Percentiles rank a stretch among this genome's conserved stretches.
These are phyloP conservation scores for Cerrena zonata DNA, from an alignment of 1,284 basidiomycete species.

Conservation along the genomic window DNA sequence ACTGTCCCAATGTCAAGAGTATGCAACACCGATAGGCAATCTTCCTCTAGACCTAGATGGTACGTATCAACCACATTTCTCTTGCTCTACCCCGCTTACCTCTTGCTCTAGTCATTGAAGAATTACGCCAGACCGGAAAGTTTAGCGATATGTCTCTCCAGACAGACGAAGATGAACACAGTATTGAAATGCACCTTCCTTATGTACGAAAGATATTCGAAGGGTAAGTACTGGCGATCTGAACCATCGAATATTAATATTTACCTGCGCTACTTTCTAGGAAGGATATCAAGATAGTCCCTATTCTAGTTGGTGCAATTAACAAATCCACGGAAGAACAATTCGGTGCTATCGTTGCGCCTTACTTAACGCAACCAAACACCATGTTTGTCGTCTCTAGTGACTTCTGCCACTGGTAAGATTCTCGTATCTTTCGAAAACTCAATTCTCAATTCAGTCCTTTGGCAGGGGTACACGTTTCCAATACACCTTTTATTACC, in stretches of 20 bases:
- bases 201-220: constrained; percentile 86
- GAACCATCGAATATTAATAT: neutral
- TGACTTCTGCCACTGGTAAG: constrained; percentile 97
- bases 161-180: constrained; percentile 92
- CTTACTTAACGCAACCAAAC: constrained; percentile 69
- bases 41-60: constrained; percentile 76
- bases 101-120: constrained; percentile 51
- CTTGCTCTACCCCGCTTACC: neutral
- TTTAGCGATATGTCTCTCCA: constrained; percentile 66
- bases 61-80: constrained; percentile 34
- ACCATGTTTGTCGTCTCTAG: constrained; percentile 90
- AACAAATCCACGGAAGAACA: constrained; percentile 50
- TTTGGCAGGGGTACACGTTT: constrained; percentile 91
- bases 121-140: constrained; percentile 62
- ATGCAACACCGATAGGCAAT: constrained; percentile 83
- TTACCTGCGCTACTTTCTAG: too few species aligned
- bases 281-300: constrained; percentile 75
- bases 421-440: neutral
- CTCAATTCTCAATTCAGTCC: neutral
- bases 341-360: constrained; percentile 72
- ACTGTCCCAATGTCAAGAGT: constrained; percentile 68
- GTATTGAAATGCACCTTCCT: constrained; percentile 95
- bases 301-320: constrained; percentile 87
- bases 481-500: constrained; percentile 86
- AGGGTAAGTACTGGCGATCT: constrained; percentile 44